Evolutionary conservation across 176 grass and related monocot genomes (phyloP), one percentile per base, ranked within the genome.

Genomic region (Typha latifolia): DNA sequence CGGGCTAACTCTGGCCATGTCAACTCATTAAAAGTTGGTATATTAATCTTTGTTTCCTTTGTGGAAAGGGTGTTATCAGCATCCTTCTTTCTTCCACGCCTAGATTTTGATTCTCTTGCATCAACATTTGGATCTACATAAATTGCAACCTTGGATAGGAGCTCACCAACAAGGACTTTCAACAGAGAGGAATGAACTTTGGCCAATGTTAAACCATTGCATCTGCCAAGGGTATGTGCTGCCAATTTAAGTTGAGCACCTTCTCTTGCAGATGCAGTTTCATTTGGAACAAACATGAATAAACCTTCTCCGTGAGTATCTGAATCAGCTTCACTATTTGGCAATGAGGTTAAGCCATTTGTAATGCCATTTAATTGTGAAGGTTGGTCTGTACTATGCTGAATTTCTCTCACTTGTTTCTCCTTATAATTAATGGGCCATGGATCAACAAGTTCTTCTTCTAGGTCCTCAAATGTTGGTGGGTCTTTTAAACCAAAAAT

Each of bases 1-100:
- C 94, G 78, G 75, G 81, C 83, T 82, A 99, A 80, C 70, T 99
- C 94, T 3, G 94, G 94, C 94, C 94, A 93, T 61, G 94, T 90
- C 71, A 99, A 82, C 47, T 68, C 82, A 81, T 99, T 99, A 81
- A 84, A 64, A 79, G 83, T 84, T 79, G 92, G 78, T 68, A 87
- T 82, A 68, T 90, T 86, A 67, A 86, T 81, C 37, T 86, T 97
- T 48, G 77, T 47, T 57, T 97, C 94, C 66, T 89, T 99, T 77
- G 76, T 72, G 72, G 65, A 59, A 66, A 77, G 32, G 34, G 78
- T 71, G 74, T 43, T 92, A 49, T 99, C 89, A 68, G 68, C 48
- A 32, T 99, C 85, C 72, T 79, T 99, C 71, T 89, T 99, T 80
- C 89, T 93, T 63, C 94, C 89, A 0, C 94, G 85, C 63, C 79